These are phyloP conservation scores for Lagerstroemia fauriei DNA, from an alignment of 441 rosid species.

Conservation along the genomic window DNA sequence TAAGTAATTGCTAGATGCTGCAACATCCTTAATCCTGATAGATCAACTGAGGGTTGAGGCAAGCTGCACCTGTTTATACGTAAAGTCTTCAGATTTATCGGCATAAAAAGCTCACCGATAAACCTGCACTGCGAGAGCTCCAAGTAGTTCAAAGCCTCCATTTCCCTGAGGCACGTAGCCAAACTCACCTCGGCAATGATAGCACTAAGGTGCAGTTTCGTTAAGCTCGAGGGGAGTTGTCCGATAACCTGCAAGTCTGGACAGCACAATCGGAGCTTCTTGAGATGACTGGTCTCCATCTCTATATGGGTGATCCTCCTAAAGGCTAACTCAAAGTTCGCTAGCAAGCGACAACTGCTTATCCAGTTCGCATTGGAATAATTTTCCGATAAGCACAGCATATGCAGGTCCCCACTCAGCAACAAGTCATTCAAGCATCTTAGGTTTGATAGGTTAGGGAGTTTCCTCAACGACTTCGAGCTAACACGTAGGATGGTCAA, in stretches of 20 bases:
- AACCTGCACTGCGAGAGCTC: background rate
- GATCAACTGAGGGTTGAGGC: background rate
- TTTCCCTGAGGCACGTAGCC: background rate
- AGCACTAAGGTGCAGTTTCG: background rate
- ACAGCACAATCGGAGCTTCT: background rate
- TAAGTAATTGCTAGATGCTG: no score
- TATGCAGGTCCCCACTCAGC: background rate
- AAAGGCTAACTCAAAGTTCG: background rate
- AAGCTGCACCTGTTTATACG: background rate
- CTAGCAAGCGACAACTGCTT: background rate
- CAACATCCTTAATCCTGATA: background rate
- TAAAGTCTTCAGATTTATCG: background rate
- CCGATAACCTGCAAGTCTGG: background rate
- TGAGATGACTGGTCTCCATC: background rate
- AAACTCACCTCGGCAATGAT: background rate
- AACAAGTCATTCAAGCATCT: background rate
- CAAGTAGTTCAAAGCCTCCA: background rate
- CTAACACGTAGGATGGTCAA: background rate
- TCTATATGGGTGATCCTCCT: background rate
- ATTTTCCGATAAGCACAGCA: background rate
- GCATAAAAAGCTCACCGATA: background rate
- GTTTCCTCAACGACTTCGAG: background rate
- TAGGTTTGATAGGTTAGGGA: background rate
- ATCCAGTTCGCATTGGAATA: background rate
- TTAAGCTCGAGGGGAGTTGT: background rate